Percentiles rank a stretch among this genome's conserved stretches.
Conservation (phyloP, 2,329 filamentous ascomycete genomes). For the Stagonosporopsis cucurbitacearum region DNA sequence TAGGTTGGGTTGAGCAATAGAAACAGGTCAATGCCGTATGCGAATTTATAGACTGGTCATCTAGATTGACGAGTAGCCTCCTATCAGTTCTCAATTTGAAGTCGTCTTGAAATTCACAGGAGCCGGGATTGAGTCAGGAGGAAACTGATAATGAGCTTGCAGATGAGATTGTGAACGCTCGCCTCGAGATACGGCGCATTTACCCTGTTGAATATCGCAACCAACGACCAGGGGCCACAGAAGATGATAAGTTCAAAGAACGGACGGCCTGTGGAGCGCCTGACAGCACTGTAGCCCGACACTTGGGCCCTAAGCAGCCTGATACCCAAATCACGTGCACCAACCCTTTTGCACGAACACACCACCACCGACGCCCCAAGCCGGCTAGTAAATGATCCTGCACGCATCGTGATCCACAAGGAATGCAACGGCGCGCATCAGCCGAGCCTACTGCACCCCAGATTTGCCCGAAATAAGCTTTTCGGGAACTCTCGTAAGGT, state of each 20-base stretch:
- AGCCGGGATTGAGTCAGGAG: background rate
- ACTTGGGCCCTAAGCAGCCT: background rate
- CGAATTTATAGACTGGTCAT: background rate
- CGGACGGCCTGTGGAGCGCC: no score
- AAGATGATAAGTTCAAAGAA: no score
- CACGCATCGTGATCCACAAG: background rate
- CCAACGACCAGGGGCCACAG: background rate
- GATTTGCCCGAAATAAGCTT: slow-evolving; percentile 2
- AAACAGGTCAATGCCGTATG: background rate
- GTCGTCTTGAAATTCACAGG: background rate
- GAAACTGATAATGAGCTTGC: background rate
- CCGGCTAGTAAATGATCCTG: background rate
- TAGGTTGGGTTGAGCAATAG: background rate
- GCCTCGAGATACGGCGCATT: background rate
- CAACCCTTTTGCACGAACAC: background rate
- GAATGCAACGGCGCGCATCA: background rate
- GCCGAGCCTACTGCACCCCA: background rate
- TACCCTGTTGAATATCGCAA: background rate
- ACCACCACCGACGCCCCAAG: background rate
- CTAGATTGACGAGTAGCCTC: no score
- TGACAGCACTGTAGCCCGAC: no score
- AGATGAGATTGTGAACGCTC: background rate
- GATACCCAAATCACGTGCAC: background rate
- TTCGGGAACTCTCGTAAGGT: slow-evolving; percentile 10
- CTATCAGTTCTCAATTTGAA: background rate